Percentiles rank a stretch among this genome's conserved stretches.
Evolutionary conservation across 2,329 filamentous ascomycete genomes (phyloP).

Genomic region (Cercospora berteroae): DNA sequence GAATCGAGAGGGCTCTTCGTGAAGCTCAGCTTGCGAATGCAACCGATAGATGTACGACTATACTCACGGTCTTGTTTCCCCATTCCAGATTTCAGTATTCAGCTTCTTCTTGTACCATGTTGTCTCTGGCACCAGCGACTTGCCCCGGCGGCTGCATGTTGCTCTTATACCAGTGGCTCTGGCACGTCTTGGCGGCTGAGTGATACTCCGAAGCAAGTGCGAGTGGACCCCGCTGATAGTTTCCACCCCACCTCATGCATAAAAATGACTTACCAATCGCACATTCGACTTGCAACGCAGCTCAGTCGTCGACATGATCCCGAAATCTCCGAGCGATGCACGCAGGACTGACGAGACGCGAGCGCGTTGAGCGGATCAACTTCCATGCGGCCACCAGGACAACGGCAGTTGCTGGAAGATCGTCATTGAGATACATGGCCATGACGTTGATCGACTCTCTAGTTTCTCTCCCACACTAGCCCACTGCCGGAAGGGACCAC

Average conservation of each 20-base stretch:
- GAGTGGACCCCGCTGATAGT: background rate
- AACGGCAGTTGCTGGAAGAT: background rate
- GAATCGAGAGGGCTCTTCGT: background rate
- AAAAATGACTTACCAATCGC: background rate
- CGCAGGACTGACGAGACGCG: background rate
- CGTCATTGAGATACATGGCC: background rate
- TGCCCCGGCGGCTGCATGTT: background rate
- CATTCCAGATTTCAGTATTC: background rate
- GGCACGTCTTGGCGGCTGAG: background rate
- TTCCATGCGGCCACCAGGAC: background rate
- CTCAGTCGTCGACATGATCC: background rate
- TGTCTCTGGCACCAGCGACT: background rate
- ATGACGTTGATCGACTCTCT: background rate
- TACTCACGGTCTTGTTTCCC: background rate
- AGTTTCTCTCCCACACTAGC: background rate
- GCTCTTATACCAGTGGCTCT: background rate
- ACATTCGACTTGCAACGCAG: background rate
- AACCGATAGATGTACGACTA: background rate
- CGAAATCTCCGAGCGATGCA: background rate
- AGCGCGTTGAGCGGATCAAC: background rate
- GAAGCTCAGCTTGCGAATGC: background rate
- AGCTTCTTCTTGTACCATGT: background rate
- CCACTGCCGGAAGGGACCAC: background rate
- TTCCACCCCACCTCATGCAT: background rate
- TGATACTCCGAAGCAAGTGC: background rate